These are phyloP conservation scores for Vickermania spadyakhi DNA, from an alignment of 208 protist species.

Conservation along the genomic window DNA sequence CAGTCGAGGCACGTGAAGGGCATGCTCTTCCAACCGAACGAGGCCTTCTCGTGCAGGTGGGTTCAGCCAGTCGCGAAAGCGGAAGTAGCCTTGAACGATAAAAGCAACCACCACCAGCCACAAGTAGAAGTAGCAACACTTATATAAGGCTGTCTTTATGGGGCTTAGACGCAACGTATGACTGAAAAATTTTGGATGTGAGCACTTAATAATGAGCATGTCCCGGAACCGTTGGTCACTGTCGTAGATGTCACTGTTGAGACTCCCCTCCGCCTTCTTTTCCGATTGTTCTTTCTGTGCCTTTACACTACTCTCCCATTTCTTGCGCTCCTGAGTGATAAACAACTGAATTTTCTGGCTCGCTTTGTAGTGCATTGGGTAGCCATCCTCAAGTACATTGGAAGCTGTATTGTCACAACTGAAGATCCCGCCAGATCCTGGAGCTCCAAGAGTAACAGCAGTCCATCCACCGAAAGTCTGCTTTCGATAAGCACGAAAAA, in stretches of 20 bases:
- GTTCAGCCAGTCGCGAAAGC: conserved; percentile 83
- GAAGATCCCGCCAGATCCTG: conserved; percentile 33
- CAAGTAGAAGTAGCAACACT: conserved; percentile 76
- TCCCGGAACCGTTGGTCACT: conserved; percentile 73
- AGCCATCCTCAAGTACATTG: conserved; percentile 84
- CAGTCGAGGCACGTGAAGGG: conserved; percentile 76
- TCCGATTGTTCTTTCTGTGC: not conserved
- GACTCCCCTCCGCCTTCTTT: conserved; percentile 11
- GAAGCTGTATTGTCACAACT: conserved; percentile 49
- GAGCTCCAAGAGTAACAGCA: conserved; percentile 64
- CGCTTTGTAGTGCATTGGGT: conserved; percentile 81
- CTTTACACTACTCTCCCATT: conserved; percentile 27
- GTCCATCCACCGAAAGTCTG: conserved; percentile 77
- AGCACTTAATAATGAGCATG: conserved; percentile 71
- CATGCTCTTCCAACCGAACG: conserved; percentile 68
- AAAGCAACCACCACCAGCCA: conserved; percentile 69
- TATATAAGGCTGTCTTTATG: conserved; percentile 55
- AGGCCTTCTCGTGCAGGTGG: conserved; percentile 67
- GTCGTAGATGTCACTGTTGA: conserved; percentile 23
- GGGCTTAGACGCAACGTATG: conserved; percentile 58
- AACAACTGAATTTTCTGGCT: conserved; percentile 63
- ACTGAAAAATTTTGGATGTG: conserved; percentile 62
- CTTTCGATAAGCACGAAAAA: conserved; percentile 72
- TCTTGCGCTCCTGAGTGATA: conserved; percentile 37
- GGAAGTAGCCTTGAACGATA: conserved; percentile 67